Conservation (phyloP, 2,329 filamentous ascomycete species). For the Colletotrichum godetiae region DNA sequence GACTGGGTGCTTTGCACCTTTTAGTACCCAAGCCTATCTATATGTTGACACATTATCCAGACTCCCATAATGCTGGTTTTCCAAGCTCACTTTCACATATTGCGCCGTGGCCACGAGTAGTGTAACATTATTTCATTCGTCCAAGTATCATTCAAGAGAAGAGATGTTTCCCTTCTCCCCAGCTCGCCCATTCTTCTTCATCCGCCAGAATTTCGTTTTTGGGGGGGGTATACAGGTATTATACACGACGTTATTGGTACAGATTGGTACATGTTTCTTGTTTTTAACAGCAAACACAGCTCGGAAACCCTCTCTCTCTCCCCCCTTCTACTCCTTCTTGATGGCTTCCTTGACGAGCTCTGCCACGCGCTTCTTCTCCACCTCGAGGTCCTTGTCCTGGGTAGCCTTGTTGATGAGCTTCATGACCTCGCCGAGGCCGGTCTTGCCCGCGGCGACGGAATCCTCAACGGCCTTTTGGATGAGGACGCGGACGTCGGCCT, state of each 20-base stretch:
- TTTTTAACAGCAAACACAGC: not conserved
- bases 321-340: constrained; percentile 14
- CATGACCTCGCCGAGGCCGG: constrained; percentile 70
- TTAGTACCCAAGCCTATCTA: not conserved
- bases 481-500: constrained; percentile 67
- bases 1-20: not conserved
- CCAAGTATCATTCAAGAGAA: not conserved
- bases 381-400: constrained; percentile 73
- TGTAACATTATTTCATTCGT: not conserved
- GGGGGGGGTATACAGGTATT: not conserved
- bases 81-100: not conserved
- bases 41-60: not conserved
- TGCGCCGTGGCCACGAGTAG: not conserved
- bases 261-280: not conserved
- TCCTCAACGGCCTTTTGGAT: constrained; percentile 64
- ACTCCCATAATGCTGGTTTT: not conserved
- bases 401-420: constrained; percentile 67
- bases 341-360: constrained; percentile 68
- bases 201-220: not conserved
- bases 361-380: constrained; percentile 71
- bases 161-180: not conserved
- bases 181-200: no score
- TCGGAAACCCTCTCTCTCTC: not conserved
- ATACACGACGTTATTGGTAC: constrained; percentile 6
- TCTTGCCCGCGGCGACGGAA: constrained; percentile 62